Evolutionary conservation across 2,329 filamentous ascomycete genomes (phyloP), one percentile per base, ranked within the genome.

Genomic region (Xylaria sp.): DNA sequence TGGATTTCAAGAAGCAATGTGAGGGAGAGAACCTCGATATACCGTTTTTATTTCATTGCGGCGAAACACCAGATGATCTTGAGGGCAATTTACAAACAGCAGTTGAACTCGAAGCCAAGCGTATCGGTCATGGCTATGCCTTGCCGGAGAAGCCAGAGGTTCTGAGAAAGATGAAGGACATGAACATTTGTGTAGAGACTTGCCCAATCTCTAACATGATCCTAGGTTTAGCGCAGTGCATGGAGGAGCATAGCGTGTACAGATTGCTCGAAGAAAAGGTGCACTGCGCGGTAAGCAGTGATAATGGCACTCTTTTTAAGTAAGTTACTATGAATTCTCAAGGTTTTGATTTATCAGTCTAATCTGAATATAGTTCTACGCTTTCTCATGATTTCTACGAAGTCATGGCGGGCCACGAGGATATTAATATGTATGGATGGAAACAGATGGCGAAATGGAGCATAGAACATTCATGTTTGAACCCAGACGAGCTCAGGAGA

Each of bases 181-280:
- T 83, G n/a, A 83, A 84, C 10, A 86, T 93, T 40, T 92, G 91
- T 72, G 83, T 94, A n/a, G 92, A 94, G 80, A 81, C 92, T 1
- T 93, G 92, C 73, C 92, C 91, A 0, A 93, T 93, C 59, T 93
- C 91, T 0, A 94, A 93, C 75, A 92, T 94, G 81, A 83, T 93
- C 0, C 81, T 93, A 21, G 91, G 92, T 40, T 83, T 94, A 21
- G 92, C 90, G 60, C 85, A 89, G 9, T 85, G 87, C 54, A 85
- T 90, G 65, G 85, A 86, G 44, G 89, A 91, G 13, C 92, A 93
- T 74, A 81, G 89, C 18, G 87, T 91, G 77, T 92, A 92, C 47
- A 83, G 85, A 69, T 81, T 94, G 27, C 82, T 93, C 63, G 91
- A 91, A n/a, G 89, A 91, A 63, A 88, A 91, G 44, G 86, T 93